These are phyloP conservation scores for Yarrowia divulgata DNA, from an alignment of 805 yeast species.

Conservation along the genomic window DNA sequence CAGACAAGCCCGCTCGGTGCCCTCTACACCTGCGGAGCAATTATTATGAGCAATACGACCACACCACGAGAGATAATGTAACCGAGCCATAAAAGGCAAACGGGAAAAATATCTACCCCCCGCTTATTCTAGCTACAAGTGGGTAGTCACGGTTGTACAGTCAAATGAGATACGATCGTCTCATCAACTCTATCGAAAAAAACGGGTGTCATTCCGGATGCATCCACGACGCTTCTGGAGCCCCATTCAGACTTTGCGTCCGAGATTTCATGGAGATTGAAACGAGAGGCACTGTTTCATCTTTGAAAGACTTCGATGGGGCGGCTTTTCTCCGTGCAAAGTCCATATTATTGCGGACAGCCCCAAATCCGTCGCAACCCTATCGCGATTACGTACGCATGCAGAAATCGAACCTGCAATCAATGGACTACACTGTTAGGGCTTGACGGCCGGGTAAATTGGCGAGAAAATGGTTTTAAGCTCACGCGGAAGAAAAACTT, in stretches of 20 bases:
- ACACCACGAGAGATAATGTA: not conserved
- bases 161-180: not conserved
- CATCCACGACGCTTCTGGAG: constrained; percentile 24
- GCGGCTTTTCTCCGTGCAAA: not conserved
- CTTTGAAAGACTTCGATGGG: not conserved
- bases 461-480: constrained; percentile 13
- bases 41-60: constrained; percentile 2
- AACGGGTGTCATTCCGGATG: constrained; percentile 22
- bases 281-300: constrained; percentile 11
- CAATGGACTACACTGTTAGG: not conserved
- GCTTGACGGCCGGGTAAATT: constrained; percentile 35
- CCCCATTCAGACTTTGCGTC: constrained; percentile 15
- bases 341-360: not conserved
- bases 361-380: not conserved
- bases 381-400: not conserved
- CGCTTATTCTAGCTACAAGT: not conserved
- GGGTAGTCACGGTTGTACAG: too few species aligned
- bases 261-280: not conserved
- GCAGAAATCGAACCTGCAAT: constrained; percentile 13
- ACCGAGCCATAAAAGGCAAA: not conserved
- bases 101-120: not conserved
- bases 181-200: constrained; percentile 16
- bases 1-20: too few species aligned
- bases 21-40: too few species aligned
- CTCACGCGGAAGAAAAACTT: constrained; percentile 17